Evolutionary conservation across 495 filamentous ascomycete genomes (phyloP).

Genomic region (Xylaria palmicola): DNA sequence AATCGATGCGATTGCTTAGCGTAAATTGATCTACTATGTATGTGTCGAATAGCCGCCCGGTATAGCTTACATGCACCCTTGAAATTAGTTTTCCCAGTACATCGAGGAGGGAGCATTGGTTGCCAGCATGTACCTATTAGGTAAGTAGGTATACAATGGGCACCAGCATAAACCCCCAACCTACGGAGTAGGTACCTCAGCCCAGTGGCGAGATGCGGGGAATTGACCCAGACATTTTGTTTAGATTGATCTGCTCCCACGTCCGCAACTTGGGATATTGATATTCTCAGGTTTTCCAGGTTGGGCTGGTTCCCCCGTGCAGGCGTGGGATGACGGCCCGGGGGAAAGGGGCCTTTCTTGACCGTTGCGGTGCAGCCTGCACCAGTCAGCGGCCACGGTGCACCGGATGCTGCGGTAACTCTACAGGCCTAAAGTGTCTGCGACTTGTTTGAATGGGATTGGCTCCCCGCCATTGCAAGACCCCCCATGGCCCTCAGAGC

Average conservation of each 20-base stretch:
- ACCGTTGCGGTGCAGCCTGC: background rate
- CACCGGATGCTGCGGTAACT: constrained; percentile 3
- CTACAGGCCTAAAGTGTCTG: background rate
- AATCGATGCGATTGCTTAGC: too few relatives aligned
- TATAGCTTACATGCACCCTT: too few relatives aligned
- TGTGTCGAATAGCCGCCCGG: too few relatives aligned
- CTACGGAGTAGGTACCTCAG: too few relatives aligned
- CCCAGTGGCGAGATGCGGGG: background rate
- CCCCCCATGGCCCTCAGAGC: background rate
- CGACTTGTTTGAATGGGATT: constrained; percentile 14
- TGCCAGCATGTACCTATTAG: too few relatives aligned
- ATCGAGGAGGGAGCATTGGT: too few relatives aligned
- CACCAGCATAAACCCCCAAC: too few relatives aligned
- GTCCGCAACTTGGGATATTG: background rate
- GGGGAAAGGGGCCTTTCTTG: background rate
- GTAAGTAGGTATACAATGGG: too few relatives aligned
- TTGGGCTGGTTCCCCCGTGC: background rate
- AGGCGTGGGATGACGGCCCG: background rate
- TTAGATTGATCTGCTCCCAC: background rate
- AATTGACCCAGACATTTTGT: background rate
- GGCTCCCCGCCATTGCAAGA: background rate
- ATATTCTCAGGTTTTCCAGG: background rate
- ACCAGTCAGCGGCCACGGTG: background rate
- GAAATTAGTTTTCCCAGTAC: too few relatives aligned
- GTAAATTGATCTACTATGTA: too few relatives aligned